phyloP scores from a whole-genome alignment of 2,329 filamentous ascomycete genomes.

The Trichocomaceae sp. region DNA sequence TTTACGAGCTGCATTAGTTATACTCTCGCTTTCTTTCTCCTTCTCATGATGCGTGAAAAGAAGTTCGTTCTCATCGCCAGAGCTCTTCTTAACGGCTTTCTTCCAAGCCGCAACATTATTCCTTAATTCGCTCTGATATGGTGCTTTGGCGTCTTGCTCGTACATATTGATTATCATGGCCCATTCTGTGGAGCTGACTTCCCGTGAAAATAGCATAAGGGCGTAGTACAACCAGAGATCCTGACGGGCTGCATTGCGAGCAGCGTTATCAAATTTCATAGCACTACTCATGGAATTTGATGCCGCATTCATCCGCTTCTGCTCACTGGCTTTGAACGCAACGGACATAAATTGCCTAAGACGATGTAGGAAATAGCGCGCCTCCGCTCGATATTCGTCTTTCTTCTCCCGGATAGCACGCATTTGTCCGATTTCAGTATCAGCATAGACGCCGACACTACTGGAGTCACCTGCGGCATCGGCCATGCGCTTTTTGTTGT shows the following conservation, averaged over 20 bases:
- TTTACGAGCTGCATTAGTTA: constrained; percentile 73
- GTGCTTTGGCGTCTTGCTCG: constrained; percentile 64
- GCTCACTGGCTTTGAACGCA: constrained; percentile 69
- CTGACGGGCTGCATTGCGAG: constrained; percentile 65
- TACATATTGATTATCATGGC: constrained; percentile 72
- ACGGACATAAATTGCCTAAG: constrained; percentile 75
- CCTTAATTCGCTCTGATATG: constrained; percentile 78
- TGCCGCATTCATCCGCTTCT: constrained; percentile 60
- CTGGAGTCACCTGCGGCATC: constrained; percentile 35
- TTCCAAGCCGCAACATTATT: constrained; percentile 75
- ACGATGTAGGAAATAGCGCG: constrained; percentile 66
- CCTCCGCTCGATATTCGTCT: constrained; percentile 75
- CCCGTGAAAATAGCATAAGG: constrained; percentile 78
- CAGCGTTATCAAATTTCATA: constrained; percentile 60
- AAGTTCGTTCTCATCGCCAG: constrained; percentile 70
- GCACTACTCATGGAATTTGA: constrained; percentile 35
- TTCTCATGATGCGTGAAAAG: constrained; percentile 90
- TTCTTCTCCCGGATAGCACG: constrained; percentile 91
- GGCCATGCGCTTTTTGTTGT: constrained; percentile 44
- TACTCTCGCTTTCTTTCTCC: constrained; percentile 64
- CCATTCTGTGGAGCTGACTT: constrained; percentile 78
- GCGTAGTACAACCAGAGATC: constrained; percentile 83
- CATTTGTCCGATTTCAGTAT: constrained; percentile 76
- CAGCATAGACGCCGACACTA: constrained; percentile 55
- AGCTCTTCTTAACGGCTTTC: constrained; percentile 65